Percentiles rank a stretch among this genome's conserved stretches.
Evolutionary conservation across 192 early-diverging fungal genomes (phyloP).

Genomic region (Rhizoclosmatium globosum): DNA sequence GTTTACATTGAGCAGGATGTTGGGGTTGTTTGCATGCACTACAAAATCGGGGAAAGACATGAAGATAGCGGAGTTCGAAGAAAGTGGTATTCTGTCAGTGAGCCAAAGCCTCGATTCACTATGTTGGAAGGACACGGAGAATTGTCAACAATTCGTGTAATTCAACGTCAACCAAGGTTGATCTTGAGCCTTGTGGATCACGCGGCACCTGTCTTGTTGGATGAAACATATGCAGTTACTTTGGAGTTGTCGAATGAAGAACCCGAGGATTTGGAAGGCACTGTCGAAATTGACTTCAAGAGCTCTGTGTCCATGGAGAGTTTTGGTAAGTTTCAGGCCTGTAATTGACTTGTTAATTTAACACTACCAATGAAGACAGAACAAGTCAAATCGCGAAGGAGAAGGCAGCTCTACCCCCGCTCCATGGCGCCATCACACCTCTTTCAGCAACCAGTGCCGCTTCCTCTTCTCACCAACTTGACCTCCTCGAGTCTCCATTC

Average conservation of each 20-base stretch:
- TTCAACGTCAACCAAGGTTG: constrained; percentile 69
- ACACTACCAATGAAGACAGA: constrained; percentile 13
- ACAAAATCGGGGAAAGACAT: constrained; percentile 46
- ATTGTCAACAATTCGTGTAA: constrained; percentile 55
- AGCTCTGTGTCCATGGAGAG: constrained; percentile 53
- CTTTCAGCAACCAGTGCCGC: constrained; percentile 6
- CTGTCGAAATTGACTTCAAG: constrained; percentile 68
- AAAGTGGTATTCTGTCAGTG: constrained; percentile 48
- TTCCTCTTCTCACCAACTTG: background rate
- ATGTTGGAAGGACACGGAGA: constrained; percentile 66
- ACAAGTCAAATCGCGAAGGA: constrained; percentile 34
- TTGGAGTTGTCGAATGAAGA: constrained; percentile 75
- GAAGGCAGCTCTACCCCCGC: background rate
- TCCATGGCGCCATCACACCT: background rate
- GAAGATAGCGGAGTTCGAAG: constrained; percentile 38
- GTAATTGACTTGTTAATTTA: background rate
- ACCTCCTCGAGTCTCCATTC: background rate
- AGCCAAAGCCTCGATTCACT: constrained; percentile 39
- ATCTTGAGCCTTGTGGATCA: constrained; percentile 58
- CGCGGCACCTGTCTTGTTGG: constrained; percentile 69
- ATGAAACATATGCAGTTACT: constrained; percentile 69
- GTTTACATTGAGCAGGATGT: constrained; percentile 29
- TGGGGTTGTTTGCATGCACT: constrained; percentile 33
- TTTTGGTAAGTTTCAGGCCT: constrained; percentile 32
- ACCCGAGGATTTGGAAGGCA: constrained; percentile 61